These are phyloP conservation scores for Leccinum rimulosum DNA, from an alignment of 768 basidiomycete genomes.

Conservation along the genomic window DNA sequence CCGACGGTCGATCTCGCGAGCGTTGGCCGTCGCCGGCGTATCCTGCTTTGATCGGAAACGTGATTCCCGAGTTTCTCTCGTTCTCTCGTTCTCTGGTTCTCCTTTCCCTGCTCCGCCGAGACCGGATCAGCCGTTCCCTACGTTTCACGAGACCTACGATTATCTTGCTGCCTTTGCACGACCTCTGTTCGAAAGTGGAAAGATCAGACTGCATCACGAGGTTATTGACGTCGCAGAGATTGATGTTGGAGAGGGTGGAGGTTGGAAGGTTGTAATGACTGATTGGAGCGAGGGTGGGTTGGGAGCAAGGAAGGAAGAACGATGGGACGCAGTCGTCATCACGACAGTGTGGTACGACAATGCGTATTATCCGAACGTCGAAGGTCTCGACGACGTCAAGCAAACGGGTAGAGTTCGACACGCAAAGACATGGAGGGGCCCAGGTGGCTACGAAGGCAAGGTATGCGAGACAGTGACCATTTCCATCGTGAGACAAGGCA, in stretches of 20 bases:
- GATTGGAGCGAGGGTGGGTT: constrained; percentile 33
- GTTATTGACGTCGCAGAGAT: constrained; percentile 40
- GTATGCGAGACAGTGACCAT: constrained; percentile 9
- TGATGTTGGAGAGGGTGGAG: constrained; percentile 13
- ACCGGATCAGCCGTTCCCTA: constrained; percentile 30
- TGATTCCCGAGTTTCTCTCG: constrained; percentile 41
- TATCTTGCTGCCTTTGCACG: constrained; percentile 29
- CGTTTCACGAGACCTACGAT: constrained; percentile 25
- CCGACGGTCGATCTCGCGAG: constrained; percentile 2
- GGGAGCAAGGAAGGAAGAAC: constrained; percentile 31
- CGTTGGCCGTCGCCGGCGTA: constrained; percentile 50
- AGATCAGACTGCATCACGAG: constrained; percentile 42
- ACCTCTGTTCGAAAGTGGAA: constrained; percentile 25
- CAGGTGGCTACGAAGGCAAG: constrained; percentile 35
- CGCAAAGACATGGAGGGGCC: constrained; percentile 42
- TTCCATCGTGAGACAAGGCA: background rate
- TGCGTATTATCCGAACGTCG: constrained; percentile 42
- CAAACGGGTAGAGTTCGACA: constrained; percentile 39
- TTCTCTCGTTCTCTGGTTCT: constrained; percentile 33
- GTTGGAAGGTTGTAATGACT: constrained; percentile 41
- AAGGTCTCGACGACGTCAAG: constrained; percentile 40
- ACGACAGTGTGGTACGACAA: constrained; percentile 47
- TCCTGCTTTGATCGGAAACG: constrained; percentile 47
- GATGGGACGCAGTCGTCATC: constrained; percentile 51
- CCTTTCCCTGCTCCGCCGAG: constrained; percentile 28